Percentiles rank a stretch among this genome's conserved stretches.
These are phyloP conservation scores for Paramecium sexaurelia DNA, from an alignment of 73 alveolate genomes.

Conservation along the genomic window DNA sequence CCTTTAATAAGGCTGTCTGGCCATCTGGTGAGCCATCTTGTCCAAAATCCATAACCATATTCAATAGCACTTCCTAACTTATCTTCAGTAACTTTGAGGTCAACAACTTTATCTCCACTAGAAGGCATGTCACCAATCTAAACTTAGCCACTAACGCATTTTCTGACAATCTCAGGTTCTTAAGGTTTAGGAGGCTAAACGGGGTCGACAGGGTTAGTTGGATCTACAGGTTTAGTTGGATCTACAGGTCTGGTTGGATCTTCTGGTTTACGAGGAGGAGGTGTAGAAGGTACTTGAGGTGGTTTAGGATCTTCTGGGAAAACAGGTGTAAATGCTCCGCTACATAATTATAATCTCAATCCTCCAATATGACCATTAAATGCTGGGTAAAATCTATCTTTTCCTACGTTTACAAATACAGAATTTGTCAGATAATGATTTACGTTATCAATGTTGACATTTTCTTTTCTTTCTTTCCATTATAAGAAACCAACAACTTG, in stretches of 20 bases:
- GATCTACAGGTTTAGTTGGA: not conserved
- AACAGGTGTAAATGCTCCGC: slow-evolving; percentile 43
- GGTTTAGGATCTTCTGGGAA: slow-evolving; percentile 55
- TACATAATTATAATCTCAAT: slow-evolving; percentile 23
- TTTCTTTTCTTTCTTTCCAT: slow-evolving; percentile 42
- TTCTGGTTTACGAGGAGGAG: not conserved
- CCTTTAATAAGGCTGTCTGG: slow-evolving; percentile 6
- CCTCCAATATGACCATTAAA: slow-evolving; percentile 30
- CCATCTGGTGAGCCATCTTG: slow-evolving; percentile 28
- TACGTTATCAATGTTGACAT: not conserved
- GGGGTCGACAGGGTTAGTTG: not conserved
- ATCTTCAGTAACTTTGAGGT: slow-evolving; percentile 17
- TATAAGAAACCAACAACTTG: slow-evolving; percentile 1
- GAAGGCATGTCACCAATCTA: slow-evolving; percentile 9
- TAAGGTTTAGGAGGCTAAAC: not conserved
- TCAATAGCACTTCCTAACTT: slow-evolving; percentile 37
- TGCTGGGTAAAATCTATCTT: slow-evolving; percentile 53
- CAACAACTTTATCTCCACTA: slow-evolving; percentile 27
- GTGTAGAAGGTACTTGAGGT: slow-evolving; percentile 28
- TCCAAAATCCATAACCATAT: slow-evolving; percentile 59
- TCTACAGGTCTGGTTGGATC: not conserved
- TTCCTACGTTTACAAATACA: slow-evolving; percentile 17
- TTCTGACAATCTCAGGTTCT: not conserved
- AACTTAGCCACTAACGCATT: slow-evolving; percentile 44
- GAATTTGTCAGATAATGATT: not conserved